Conservation (phyloP, 306 rosid genomes). For the Gastrolobium villosum region DNA sequence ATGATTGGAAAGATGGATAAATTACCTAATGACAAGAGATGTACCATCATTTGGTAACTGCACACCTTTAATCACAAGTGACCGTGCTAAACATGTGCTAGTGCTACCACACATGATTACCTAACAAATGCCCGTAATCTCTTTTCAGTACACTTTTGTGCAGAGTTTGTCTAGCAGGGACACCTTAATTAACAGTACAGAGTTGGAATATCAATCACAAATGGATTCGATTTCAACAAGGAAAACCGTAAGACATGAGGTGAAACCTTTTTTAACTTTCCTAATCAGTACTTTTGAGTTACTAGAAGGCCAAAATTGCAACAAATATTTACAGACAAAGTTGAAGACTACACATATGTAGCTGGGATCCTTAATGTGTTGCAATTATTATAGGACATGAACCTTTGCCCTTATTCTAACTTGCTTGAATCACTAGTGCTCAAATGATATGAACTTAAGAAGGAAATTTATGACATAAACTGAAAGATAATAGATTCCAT, state of each 20-base stretch:
- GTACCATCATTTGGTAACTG: no score
- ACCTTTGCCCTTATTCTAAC: not conserved
- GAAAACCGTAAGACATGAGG: not conserved
- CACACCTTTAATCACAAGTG: not conserved
- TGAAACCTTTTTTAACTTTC: not conserved
- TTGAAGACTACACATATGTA: not conserved
- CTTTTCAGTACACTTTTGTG: slow-evolving; percentile 24
- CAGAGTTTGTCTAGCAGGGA: not conserved
- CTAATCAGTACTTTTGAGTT: not conserved
- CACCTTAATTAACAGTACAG: slow-evolving; percentile 25
- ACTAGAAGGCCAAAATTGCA: not conserved
- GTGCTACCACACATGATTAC: not conserved
- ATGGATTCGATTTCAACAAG: not conserved
- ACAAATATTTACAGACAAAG: not conserved
- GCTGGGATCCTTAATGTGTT: not conserved
- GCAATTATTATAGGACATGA: not conserved
- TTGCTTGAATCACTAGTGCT: not conserved
- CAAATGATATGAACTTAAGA: not conserved
- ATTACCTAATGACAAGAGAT: no score
- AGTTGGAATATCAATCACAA: not conserved
- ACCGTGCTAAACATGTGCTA: not conserved
- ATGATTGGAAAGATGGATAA: no score
- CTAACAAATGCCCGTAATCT: not conserved
- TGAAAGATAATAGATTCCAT: not conserved
- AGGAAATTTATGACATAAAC: not conserved